These are phyloP conservation scores for Nakaseomyces nivariensis DNA, from an alignment of 1,139 yeast species.

Conservation along the genomic window DNA sequence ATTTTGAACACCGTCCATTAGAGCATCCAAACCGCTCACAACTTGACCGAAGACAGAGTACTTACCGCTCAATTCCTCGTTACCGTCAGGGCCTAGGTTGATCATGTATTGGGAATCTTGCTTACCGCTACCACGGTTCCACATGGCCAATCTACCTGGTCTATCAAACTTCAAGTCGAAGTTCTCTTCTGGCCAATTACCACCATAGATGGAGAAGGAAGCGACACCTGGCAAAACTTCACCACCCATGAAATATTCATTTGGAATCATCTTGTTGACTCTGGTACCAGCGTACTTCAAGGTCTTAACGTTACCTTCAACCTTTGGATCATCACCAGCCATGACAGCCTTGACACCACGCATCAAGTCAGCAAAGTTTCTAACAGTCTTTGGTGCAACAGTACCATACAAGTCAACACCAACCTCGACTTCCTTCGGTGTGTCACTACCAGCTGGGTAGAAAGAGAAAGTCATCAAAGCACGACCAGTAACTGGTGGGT, in stretches of 20 bases:
- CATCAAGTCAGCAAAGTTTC: slow-evolving; percentile 53
- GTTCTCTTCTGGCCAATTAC: slow-evolving; percentile 58
- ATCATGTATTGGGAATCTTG: slow-evolving; percentile 69
- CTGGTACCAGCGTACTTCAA: slow-evolving; percentile 52
- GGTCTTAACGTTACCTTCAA: slow-evolving; percentile 35
- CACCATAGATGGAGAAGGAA: slow-evolving; percentile 66
- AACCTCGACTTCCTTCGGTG: slow-evolving; percentile 31
- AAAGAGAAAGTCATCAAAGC: slow-evolving; percentile 20
- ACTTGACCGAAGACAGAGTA: slow-evolving; percentile 76
- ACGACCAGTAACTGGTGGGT: slow-evolving; percentile 25
- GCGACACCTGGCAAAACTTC: slow-evolving; percentile 82
- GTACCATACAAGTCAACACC: slow-evolving; percentile 61
- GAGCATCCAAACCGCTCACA: slow-evolving; percentile 50
- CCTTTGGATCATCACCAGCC: slow-evolving; percentile 34
- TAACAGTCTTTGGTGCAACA: slow-evolving; percentile 60
- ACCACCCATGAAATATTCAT: slow-evolving; percentile 70
- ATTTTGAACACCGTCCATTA: slow-evolving; percentile 40
- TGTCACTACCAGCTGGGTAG: slow-evolving; percentile 12
- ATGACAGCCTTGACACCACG: slow-evolving; percentile 39
- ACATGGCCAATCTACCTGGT: slow-evolving; percentile 67
- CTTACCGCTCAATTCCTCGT: slow-evolving; percentile 59
- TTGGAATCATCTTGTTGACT: slow-evolving; percentile 59
- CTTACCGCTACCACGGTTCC: slow-evolving; percentile 64
- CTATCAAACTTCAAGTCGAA: slow-evolving; percentile 52
- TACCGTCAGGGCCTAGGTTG: slow-evolving; percentile 45